These are phyloP conservation scores for Lachancea kluyveri DNA, from an alignment of 805 yeast genomes.

Conservation along the genomic window DNA sequence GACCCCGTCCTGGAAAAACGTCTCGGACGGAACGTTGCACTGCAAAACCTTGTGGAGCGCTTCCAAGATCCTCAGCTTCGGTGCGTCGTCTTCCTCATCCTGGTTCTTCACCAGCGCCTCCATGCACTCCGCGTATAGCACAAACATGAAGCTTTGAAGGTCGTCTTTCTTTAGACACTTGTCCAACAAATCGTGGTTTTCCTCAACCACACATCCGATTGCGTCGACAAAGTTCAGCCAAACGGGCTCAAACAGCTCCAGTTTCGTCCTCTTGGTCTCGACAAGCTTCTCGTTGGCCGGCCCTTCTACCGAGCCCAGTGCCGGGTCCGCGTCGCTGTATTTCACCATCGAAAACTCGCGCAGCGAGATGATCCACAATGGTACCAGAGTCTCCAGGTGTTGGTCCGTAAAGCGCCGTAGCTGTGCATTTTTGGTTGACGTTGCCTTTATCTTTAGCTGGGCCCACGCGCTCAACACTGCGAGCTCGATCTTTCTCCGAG, in stretches of 20 bases:
- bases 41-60: conserved; percentile 54
- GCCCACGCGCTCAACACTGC: conserved; percentile 74
- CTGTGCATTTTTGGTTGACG: conserved; percentile 29
- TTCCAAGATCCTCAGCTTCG: conserved; percentile 34
- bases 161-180: conserved; percentile 47
- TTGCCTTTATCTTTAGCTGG: conserved; percentile 37
- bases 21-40: conserved; percentile 48
- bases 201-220: conserved; percentile 56
- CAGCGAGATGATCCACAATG: conserved; percentile 74
- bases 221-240: conserved; percentile 81
- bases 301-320: conserved; percentile 30
- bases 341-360: conserved; percentile 67
- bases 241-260: conserved; percentile 26
- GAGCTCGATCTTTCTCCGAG: conserved; percentile 50
- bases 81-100: conserved; percentile 21
- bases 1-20: conserved; percentile 59
- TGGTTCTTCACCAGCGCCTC: conserved; percentile 53
- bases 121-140: conserved; percentile 76
- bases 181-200: conserved; percentile 39
- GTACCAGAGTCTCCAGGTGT: conserved; percentile 54
- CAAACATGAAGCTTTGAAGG: conserved; percentile 61
- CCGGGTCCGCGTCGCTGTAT: conserved; percentile 38
- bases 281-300: too few relatives aligned
- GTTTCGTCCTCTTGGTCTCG: too few relatives aligned
- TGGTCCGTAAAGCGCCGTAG: conserved; percentile 46